phyloP scores from a whole-genome alignment of 768 basidiomycete genomes.

The Phylloporus sp. region DNA sequence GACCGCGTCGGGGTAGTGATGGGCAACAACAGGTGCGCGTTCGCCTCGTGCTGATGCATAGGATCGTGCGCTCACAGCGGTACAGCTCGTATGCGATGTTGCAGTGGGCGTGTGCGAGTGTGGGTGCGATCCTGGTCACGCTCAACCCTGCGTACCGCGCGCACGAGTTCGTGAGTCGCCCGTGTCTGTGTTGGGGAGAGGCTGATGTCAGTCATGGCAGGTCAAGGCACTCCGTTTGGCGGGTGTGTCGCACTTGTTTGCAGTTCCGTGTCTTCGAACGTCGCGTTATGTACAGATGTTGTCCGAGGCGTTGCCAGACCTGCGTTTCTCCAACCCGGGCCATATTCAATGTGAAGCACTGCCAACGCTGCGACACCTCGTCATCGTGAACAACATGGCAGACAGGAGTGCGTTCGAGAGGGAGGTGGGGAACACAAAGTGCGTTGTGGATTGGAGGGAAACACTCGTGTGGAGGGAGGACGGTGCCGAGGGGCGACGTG shows the following conservation, averaged over 20 bases:
- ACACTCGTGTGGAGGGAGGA: slow-evolving; percentile 65
- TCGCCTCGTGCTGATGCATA: background rate
- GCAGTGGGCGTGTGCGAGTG: slow-evolving; percentile 83
- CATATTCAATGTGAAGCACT: slow-evolving; percentile 54
- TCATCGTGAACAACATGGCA: slow-evolving; percentile 62
- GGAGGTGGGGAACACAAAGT: slow-evolving; percentile 40
- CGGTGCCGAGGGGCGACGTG: slow-evolving; percentile 37
- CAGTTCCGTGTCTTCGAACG: slow-evolving; percentile 65
- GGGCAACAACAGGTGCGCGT: slow-evolving; percentile 75
- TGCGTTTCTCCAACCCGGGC: slow-evolving; percentile 47
- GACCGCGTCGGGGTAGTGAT: slow-evolving; percentile 78
- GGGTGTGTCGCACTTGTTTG: slow-evolving; percentile 64
- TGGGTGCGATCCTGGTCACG: slow-evolving; percentile 81
- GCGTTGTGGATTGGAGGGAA: slow-evolving; percentile 69
- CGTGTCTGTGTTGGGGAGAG: background rate
- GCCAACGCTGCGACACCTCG: slow-evolving; percentile 58
- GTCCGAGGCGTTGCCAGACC: slow-evolving; percentile 51
- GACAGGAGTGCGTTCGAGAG: slow-evolving; percentile 38
- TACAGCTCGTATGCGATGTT: slow-evolving; percentile 71
- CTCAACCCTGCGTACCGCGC: slow-evolving; percentile 78
- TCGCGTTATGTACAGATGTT: slow-evolving; percentile 65
- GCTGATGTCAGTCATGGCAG: slow-evolving; percentile 34
- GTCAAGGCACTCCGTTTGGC: slow-evolving; percentile 58
- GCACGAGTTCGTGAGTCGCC: slow-evolving; percentile 54
- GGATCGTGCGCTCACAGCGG: background rate